Base-by-base conservation (phyloP, 2,329 filamentous ascomycete genomes). In the Acephala macrosclerotiorum region DNA sequence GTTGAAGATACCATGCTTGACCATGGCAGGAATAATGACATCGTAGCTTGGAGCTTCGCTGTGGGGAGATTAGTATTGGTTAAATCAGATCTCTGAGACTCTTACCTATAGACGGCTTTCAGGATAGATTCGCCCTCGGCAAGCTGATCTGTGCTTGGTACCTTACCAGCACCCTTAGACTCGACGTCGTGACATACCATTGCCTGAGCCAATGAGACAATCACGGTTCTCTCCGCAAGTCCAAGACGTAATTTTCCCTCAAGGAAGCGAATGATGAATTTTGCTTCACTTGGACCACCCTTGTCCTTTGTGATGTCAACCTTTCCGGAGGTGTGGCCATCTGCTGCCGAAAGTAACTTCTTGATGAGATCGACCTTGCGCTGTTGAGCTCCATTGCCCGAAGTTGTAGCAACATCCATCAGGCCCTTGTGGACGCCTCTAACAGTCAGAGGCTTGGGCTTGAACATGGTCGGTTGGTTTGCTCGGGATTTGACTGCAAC, bases 391-490 rank as follows among this genome's bases (percentile, higher is more conserved):
- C 95, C 95, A 75, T 92, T 91, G 11, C 96, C 96, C 71, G 92
- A 87, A 16, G 93, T 86, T 20, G 92, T 97, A 7, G 96, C 96
- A 76, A 99, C 96, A 38, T 85, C 87, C 84, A 98, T 92, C 40
- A 99, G 79, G 1, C 93, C 92, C 75, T 96, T 90, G 74, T 96
- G 94, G 1, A 99, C 94, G 33, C 91, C 93, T 64, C 87, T 87
- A 1, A 99, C 86, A 0, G 94, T 97, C 72, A 99, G 82, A 33
- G 94, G 85, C 79, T 97, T 97, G 2, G 94, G 96, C 78, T 97
- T 97, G 84, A 98, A 97, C 94, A 99, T 97, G 25, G 96, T 98
- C 12, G 93, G 93, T 76, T 99, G 96, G 55, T 94, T 98, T 16
- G 91, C 93, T 78, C 95, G 89, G 80, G 94, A 97, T 82, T 98